Base-by-base conservation (phyloP, 306 rosid genomes). In the Carpinus viminea region DNA sequence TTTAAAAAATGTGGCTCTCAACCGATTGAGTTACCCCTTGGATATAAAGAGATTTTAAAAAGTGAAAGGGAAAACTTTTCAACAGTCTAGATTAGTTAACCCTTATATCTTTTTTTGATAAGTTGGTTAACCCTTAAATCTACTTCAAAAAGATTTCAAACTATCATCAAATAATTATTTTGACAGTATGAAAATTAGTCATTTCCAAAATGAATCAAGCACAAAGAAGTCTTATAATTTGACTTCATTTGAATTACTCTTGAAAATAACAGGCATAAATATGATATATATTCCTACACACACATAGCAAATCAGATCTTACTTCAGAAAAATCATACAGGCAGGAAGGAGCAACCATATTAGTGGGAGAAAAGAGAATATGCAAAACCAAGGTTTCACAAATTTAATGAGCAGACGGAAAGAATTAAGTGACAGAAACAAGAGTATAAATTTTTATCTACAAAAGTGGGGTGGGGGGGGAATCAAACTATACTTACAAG, bases 401-500 rank as follows among this genome's bases (percentile, higher is more conserved):
- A 65, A 65, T 65, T 34, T 5, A 36, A 36, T 45, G 21, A 16
- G 24, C 12, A 65, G 8, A 16, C 2, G 1, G 21, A 9, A 36
- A 36, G 11, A 2, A 7, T 15, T 65, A 17, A 36, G 70, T 16
- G 21, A 36, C 70, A 34, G 20, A 12, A 59, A 59, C 36, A 2
- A 65, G 12, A 8, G 21, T 65, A 34, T 21, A 65, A 36, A 36
- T 38, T 16, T 34, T 17, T 26, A 12, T 31, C 24, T 36, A 66
- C 21, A 7, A 41, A 6, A 41, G 71, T 1, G 48, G 4, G 8
- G 10, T 18, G 28, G 24, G 2, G 10, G 3, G 41, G 18, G 28
- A 48, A 48, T 48, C 41, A 38, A 68, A 11, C 24, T 68, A 41
- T 36, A 89, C 98, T 90, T 85, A 94, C 98, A 78, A 90, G 87